phyloP scores from a whole-genome alignment of 805 yeast genomes.

The Cyberlindnera amylophila region DNA sequence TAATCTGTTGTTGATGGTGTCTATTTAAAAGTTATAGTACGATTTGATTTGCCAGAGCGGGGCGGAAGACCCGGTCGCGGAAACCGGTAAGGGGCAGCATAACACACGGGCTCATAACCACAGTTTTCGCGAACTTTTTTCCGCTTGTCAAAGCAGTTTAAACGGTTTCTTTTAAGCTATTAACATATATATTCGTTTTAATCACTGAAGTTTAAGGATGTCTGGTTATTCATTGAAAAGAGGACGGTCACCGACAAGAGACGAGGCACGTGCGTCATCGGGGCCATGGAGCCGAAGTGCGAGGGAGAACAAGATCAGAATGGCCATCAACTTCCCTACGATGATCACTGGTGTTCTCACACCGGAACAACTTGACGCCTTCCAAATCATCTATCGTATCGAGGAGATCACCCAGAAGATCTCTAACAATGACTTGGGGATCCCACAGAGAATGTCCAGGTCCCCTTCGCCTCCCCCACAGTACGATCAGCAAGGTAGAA shows the following conservation, averaged over 20 bases:
- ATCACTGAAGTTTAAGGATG: too few relatives aligned
- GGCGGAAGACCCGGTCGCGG: too few relatives aligned
- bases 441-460: conserved; percentile 43
- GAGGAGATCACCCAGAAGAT: conserved; percentile 72
- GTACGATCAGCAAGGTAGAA: conserved; percentile 78
- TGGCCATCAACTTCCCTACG: conserved; percentile 34
- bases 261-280: background rate
- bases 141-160: too few relatives aligned
- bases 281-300: conserved; percentile 20
- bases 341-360: conserved; percentile 47
- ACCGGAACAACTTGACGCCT: conserved; percentile 75
- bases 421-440: conserved; percentile 44
- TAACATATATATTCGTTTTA: too few relatives aligned
- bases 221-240: conserved; percentile 11
- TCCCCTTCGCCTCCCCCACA: conserved; percentile 93
- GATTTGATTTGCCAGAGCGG: too few relatives aligned
- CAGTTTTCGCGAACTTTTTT: background rate
- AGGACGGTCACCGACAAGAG: conserved; percentile 13
- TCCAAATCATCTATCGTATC: conserved; percentile 66
- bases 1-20: background rate
- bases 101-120: too few relatives aligned
- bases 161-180: too few relatives aligned
- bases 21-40: too few relatives aligned
- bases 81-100: too few relatives aligned
- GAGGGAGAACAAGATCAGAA: conserved; percentile 9